Evolutionary conservation across 176 grass and related monocot genomes (phyloP), one percentile per base, ranked within the genome.

Genomic region (Bromus sterilis): DNA sequence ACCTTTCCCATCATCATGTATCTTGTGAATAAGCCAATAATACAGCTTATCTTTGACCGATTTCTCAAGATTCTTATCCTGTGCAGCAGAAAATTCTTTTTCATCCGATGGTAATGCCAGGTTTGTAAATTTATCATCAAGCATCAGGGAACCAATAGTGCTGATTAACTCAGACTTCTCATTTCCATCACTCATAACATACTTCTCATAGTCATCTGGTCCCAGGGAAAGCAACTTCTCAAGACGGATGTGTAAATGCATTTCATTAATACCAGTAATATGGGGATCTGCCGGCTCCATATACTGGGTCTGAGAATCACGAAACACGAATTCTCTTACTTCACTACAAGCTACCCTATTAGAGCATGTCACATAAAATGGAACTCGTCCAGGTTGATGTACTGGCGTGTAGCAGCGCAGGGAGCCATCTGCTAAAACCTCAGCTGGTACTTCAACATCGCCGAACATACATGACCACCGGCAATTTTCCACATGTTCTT

Each of bases 391-490:
- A 80, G 87, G 78, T 84, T 87, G 89, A 78, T 96, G 93, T 35
- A 63, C 28, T 77, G 93, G 93, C 2, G 89, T 90, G 86, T 92
- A 91, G 78, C 97, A 92, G 35, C 93, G 87, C 72, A 99, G 81
- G 24, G 91, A 90, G 35, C 97, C 97, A 82, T 96, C 91, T 75
- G 73, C 80, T 83, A 99, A 84, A 84, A 99, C 84, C 70, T 99
- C 74, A 40, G 85, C 87, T 53, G 97, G 78, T 32, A 96, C 97
- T 93, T 99, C 97, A 72, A 82, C 67, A 78, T 99, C 93, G 43
- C 97, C 97, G 37, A 99, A 99, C 97, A 99, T 99, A 85, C 97
- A 99, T 74, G 97, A 99, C 97, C 97, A 99, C 33, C 74, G 88
- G 53, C 73, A 92, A 67, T 92, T 99, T 84, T 93, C 91, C 28